Evolutionary conservation across 495 filamentous ascomycete species (phyloP).

Genomic region (Xylaria bambusicola): DNA sequence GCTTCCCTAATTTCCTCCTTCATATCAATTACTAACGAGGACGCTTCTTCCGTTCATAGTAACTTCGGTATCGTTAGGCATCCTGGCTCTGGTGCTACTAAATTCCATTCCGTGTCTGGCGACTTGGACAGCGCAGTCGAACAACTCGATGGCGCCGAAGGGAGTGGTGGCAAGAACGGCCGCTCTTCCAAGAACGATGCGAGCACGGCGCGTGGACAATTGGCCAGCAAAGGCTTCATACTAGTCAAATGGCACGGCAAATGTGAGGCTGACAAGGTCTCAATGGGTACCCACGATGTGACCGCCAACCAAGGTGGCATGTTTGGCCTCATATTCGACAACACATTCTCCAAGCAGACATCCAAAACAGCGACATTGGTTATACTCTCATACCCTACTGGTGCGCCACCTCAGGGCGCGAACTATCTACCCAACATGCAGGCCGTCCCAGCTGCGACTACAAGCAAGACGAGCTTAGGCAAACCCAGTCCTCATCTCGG

Average conservation of each 20-base stretch:
- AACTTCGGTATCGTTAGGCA: constrained; percentile 99
- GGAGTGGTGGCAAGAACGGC: constrained; percentile 29
- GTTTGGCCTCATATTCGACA: constrained; percentile 97
- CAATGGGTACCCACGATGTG: constrained; percentile 86
- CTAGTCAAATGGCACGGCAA: constrained; percentile 87
- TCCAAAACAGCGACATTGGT: constrained; percentile 95
- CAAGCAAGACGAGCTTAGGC: constrained; percentile 53
- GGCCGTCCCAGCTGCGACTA: constrained; percentile 41
- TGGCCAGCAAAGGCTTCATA: constrained; percentile 82
- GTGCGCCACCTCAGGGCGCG: constrained; percentile 75
- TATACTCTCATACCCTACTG: constrained; percentile 87
- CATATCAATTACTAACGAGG: not conserved
- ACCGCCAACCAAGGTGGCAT: constrained; percentile 73
- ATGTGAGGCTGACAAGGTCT: constrained; percentile 95
- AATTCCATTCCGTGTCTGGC: constrained; percentile 33
- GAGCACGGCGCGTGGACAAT: constrained; percentile 73
- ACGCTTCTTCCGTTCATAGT: constrained; percentile 35
- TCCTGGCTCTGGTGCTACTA: constrained; percentile 67
- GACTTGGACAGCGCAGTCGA: constrained; percentile 46
- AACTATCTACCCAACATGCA: constrained; percentile 64
- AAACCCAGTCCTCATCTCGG: constrained; percentile 42
- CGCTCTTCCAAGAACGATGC: constrained; percentile 51
- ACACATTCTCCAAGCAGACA: constrained; percentile 94
- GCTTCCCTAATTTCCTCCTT: not conserved
- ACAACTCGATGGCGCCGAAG: constrained; percentile 38